A percentile compares a stretch with the other conserved stretches of the same genome.
phyloP scores from a whole-genome alignment of 495 filamentous ascomycete genomes.

The Amorphotheca resinae region DNA sequence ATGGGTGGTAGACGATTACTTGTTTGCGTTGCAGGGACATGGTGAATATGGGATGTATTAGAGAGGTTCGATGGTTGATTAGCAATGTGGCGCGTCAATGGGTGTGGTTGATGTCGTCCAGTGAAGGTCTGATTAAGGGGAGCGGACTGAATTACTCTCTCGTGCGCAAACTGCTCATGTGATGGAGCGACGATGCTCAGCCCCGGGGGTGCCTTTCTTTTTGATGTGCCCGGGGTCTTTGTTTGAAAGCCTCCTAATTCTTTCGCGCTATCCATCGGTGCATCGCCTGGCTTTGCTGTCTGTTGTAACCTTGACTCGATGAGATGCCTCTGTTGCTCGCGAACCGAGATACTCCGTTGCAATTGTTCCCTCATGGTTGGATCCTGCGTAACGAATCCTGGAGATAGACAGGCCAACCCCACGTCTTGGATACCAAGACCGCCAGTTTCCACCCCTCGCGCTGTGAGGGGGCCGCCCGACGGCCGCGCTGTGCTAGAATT shows the following conservation, averaged over 20 bases:
- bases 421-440: slow-evolving; percentile 80
- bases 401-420: slow-evolving; percentile 86
- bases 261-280: slow-evolving; percentile 30
- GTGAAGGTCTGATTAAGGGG: slow-evolving; percentile 95
- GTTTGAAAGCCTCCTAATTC: slow-evolving; percentile 43
- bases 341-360: slow-evolving; percentile 83
- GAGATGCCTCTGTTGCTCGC: slow-evolving; percentile 87
- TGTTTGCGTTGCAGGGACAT: slow-evolving; percentile 77
- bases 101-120: slow-evolving; percentile 71
- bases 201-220: slow-evolving; percentile 75
- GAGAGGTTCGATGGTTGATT: slow-evolving; percentile 80
- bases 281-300: slow-evolving; percentile 61
- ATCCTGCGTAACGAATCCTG: slow-evolving; percentile 90
- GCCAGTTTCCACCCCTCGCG: slow-evolving; percentile 45
- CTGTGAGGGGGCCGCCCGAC: slow-evolving; percentile 66
- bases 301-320: slow-evolving; percentile 88
- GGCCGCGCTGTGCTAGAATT: slow-evolving; percentile 41
- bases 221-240: slow-evolving; percentile 55
- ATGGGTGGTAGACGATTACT: slow-evolving; percentile 90
- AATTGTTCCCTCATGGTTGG: slow-evolving; percentile 93
- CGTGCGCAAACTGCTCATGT: slow-evolving; percentile 89
- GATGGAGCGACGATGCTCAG: slow-evolving; percentile 92
- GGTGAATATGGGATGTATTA: slow-evolving; percentile 83
- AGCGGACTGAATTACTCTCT: slow-evolving; percentile 93
- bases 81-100: slow-evolving; percentile 67